phyloP scores from a whole-genome alignment of 202 grass and related monocot genomes.

The Saccharum hybrid region DNA sequence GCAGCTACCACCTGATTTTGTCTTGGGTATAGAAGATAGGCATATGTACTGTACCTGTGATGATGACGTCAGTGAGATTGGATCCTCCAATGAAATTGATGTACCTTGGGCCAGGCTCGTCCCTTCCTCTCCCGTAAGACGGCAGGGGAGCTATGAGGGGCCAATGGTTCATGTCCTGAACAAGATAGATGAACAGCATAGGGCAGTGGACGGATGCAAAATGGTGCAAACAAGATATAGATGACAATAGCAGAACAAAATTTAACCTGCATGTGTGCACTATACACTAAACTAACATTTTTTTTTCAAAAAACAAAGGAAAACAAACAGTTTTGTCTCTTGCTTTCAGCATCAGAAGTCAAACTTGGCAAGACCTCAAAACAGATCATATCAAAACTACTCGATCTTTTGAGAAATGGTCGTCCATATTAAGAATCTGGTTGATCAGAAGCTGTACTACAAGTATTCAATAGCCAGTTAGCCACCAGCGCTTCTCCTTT shows the following conservation, averaged over 20 bases:
- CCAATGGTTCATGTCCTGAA: constrained; percentile 77
- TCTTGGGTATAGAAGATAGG: background rate
- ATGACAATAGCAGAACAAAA: background rate
- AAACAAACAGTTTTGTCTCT: background rate
- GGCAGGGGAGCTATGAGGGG: constrained; percentile 82
- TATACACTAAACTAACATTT: background rate
- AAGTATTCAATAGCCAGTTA: constrained; percentile 37
- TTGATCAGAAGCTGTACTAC: background rate
- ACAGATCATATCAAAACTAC: background rate
- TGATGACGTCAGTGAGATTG: constrained; percentile 88
- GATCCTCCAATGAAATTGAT: constrained; percentile 86
- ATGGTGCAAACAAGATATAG: background rate
- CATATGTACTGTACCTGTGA: constrained; percentile 61
- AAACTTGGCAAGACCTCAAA: background rate
- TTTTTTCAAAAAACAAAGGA: no score
- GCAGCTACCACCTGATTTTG: background rate
- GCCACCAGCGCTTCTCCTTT: background rate
- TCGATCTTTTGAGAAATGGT: background rate
- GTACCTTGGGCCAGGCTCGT: constrained; percentile 81
- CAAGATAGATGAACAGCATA: background rate
- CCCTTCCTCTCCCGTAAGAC: constrained; percentile 92
- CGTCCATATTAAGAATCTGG: background rate
- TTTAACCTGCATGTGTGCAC: background rate
- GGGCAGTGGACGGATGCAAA: background rate
- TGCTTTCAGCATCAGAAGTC: background rate